A percentile compares a stretch with the other conserved stretches of the same genome.
phyloP scores from a whole-genome alignment of 2,329 filamentous ascomycete species.

The Trichoderma asperellum region DNA sequence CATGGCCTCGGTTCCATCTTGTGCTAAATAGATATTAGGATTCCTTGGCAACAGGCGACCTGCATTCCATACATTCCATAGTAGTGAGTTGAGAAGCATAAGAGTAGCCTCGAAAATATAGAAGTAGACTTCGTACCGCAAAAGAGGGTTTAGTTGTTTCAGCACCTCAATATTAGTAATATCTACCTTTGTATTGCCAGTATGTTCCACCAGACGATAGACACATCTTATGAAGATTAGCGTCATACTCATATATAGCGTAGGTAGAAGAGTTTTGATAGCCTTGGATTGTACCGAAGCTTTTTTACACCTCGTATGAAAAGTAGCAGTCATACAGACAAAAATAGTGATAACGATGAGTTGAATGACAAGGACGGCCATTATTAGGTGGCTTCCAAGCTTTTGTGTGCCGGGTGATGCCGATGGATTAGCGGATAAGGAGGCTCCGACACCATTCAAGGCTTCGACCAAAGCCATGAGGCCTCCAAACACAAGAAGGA shows the following conservation, averaged over 20 bases:
- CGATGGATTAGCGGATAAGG: conserved; percentile 7
- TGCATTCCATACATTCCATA: conserved; percentile 18
- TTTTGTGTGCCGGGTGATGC: neutral
- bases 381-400: neutral
- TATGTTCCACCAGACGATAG: conserved; percentile 17
- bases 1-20: conserved; percentile 2
- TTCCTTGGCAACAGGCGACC: neutral
- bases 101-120: conserved; percentile 3
- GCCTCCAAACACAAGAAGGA: neutral
- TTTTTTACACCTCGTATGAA: neutral
- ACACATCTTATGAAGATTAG: conserved; percentile 14
- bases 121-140: conserved; percentile 14
- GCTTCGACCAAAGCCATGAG: conserved; percentile 9
- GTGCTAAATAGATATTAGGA: neutral
- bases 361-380: conserved; percentile 10
- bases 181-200: conserved; percentile 11
- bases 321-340: neutral
- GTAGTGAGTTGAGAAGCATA: conserved; percentile 1
- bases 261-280: neutral
- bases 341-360: neutral
- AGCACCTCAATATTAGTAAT: neutral
- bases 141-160: neutral
- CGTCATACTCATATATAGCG: conserved; percentile 5
- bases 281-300: conserved; percentile 1
- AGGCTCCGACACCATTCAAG: conserved; percentile 9